Base-by-base conservation (phyloP, 2,329 filamentous ascomycete species). In the Phoma sp. region DNA sequence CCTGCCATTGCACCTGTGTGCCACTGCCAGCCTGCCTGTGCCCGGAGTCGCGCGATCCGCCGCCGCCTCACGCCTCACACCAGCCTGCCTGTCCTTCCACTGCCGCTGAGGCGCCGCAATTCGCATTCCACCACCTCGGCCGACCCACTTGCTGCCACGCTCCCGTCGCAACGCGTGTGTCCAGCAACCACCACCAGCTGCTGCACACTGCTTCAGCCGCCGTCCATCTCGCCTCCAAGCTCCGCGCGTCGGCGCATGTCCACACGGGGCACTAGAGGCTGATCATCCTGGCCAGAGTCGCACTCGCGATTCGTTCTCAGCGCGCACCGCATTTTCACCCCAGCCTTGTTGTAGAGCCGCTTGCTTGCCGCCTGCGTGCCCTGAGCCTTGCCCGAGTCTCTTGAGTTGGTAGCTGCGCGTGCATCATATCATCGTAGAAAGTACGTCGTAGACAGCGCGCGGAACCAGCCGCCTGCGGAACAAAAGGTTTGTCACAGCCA, bases 401-500 rank as follows among this genome's bases (percentile, higher is more conserved):
- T 51, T 53, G 35, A 44, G 33, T 55, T 41, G 51, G 57, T 57
- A 52, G 48, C 60, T 61, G 60, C 59, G n/a, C 43, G 36, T 36
- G 40, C 44, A 48, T 43, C 49, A 52, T 57, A 43, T 32, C 30
- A 42, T 27, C 22, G 18, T 33, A 50, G 10, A 24, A 18, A 22
- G 46, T 30, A 30, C 47, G 40, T 48, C 54, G 29, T 50, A 18
- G 32, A 30, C 14, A 55, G 44, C 60, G 53, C 55, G 47, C 41
- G 58, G 46, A 47, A 51, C 55, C 58, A 44, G 38, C 55, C 51
- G 47, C 56, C 55, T 39, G n/a, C 51, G 40, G 47, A 55, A 57
- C 50, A 55, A 60, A 62, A 68, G 64, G 65, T 69, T 53, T 54
- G 65, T 67, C 41, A 40, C 30, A 41, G 50, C 55, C 37, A 54